phyloP scores from a whole-genome alignment of 1,284 basidiomycete species.

The Dichomitus squalens region DNA sequence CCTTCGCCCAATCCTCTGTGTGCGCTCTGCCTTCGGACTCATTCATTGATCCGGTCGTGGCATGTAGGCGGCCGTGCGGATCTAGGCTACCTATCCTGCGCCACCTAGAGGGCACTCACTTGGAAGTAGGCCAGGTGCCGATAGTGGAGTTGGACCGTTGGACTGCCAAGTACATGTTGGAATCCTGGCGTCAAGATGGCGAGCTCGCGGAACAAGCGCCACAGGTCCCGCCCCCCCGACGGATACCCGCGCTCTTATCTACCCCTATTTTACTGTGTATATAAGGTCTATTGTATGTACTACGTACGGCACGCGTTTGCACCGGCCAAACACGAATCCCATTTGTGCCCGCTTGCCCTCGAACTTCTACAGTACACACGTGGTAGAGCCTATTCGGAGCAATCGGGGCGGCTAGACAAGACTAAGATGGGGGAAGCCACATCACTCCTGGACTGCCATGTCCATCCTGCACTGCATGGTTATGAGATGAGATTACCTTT shows the following conservation, averaged over 20 bases:
- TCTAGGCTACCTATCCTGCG: not conserved
- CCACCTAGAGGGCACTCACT: not conserved
- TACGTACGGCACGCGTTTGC: no score
- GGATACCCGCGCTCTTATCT: no score
- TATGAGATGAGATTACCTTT: not conserved
- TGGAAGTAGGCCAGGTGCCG: not conserved
- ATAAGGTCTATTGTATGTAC: no score
- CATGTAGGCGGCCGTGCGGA: not conserved
- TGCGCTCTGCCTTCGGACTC: not conserved
- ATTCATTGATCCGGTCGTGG: not conserved
- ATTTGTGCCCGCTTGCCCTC: no score
- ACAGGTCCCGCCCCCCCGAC: no score
- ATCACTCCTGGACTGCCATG: not conserved
- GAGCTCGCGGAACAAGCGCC: no score
- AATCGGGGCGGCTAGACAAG: not conserved
- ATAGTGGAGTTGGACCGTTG: not conserved
- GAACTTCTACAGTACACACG: not conserved
- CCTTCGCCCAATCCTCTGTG: no score
- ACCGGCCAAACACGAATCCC: no score
- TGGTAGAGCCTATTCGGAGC: not conserved
- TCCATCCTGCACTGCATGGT: not conserved
- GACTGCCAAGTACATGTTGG: no score
- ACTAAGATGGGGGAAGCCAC: not conserved
- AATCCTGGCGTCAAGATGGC: no score
- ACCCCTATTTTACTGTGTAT: no score